Percentiles rank a stretch among this genome's conserved stretches.
These are phyloP conservation scores for Yueomyces sinensis DNA, from an alignment of 805 yeast species.

Conservation along the genomic window DNA sequence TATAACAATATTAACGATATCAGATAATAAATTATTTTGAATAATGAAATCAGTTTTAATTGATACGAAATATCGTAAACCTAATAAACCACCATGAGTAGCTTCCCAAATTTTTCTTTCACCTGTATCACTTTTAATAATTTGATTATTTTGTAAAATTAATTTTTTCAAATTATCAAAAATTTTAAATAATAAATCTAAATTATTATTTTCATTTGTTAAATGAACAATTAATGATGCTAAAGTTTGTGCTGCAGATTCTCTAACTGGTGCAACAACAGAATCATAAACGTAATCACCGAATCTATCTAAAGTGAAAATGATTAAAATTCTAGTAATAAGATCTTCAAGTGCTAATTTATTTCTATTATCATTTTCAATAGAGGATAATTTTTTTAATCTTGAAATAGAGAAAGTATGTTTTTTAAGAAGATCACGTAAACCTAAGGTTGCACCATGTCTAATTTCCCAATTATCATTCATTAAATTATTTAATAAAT, in stretches of 20 bases:
- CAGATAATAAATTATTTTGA: conserved; percentile 41
- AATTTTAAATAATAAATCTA: conserved; percentile 36
- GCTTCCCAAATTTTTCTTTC: conserved; percentile 74
- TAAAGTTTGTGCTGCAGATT: conserved; percentile 87
- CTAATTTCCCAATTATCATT: conserved; percentile 87
- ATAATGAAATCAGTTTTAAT: conserved; percentile 71
- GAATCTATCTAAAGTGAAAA: conserved; percentile 86
- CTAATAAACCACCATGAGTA: conserved; percentile 94
- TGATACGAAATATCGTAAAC: conserved; percentile 82
- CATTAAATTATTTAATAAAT: conserved; percentile 64
- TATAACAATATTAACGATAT: conserved; percentile 71
- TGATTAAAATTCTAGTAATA: conserved; percentile 69
- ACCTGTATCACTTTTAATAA: conserved; percentile 21
- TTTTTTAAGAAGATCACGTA: conserved; percentile 58
- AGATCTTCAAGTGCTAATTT: conserved; percentile 69
- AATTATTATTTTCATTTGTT: conserved; percentile 24
- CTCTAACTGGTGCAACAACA: conserved; percentile 96
- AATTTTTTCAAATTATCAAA: conserved; percentile 55
- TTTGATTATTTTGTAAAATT: conserved; percentile 45
- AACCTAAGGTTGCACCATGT: conserved; percentile 90
- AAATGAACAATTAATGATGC: conserved; percentile 81
- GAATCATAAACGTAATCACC: conserved; percentile 97
- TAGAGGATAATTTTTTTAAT: conserved; percentile 43
- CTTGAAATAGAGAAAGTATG: conserved; percentile 86
- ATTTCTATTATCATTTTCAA: conserved; percentile 57